Base-by-base conservation (phyloP, 768 basidiomycete genomes). In the Russula sp. region DNA sequence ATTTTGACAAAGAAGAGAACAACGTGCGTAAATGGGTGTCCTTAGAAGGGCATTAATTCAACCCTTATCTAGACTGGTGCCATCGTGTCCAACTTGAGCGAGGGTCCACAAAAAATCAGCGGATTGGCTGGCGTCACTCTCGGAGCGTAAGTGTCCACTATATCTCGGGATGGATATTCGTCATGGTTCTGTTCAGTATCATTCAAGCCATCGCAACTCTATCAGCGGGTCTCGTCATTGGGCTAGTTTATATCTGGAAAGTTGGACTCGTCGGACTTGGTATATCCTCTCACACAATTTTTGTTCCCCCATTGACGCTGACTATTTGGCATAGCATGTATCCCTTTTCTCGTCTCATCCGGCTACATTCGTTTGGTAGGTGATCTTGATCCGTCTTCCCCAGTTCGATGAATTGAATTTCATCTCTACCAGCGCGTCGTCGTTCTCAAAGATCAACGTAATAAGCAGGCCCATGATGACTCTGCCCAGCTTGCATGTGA, bases 401-500 rank as follows among this genome's bases (percentile, higher is more conserved):
- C 31, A 16, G 27, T 54, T 20, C 7, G 16, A 3, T 5, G 10
- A 37, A 20, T 49, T 57, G 6, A 49, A 60, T 48, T n/a, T 10
- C 0, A 4, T 44, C 9, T n/a, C 22, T 20, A 14, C 7, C 59
- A 87, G 79, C 86, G 82, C 35, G 87, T 95, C 42, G 91, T 96
- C 59, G 89, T 94, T 0, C 76, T 94, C 63, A 95, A 94, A 71
- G 92, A 90, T 70, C 84, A 89, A 69, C 72, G 76, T 62, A 93
- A 91, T 77, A 92, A 91, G 75, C 79, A 79, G 66, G 77, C 85
- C 0, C 91, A 97, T 69, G 89, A 86, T 66, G 75, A 74, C 1
- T 91, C 89, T 18, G 91, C 94, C 9, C 92, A 95, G 62, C 70
- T 94, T 27, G 94, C 94, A 44, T 93, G 92, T 66, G 94, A 97